Evolutionary conservation across 163 green algal genomes (phyloP).

Genomic region (Prototheca cutis): DNA sequence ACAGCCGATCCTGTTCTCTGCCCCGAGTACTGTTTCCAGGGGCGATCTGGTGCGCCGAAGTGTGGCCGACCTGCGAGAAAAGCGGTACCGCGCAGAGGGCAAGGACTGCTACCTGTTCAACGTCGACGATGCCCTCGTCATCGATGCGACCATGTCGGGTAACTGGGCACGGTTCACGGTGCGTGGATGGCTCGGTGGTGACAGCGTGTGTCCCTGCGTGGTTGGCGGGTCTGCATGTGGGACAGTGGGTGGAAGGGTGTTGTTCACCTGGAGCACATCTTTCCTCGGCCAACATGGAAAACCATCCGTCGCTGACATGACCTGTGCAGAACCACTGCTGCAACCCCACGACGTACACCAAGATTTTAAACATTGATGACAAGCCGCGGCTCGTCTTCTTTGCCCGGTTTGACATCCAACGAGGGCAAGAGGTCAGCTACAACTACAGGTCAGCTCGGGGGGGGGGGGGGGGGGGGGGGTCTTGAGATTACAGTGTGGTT

Average conservation of each 20-base stretch:
- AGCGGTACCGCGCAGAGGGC: slow-evolving; percentile 49
- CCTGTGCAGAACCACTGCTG: slow-evolving; percentile 83
- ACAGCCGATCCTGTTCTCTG: too few relatives aligned
- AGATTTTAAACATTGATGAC: slow-evolving; percentile 59
- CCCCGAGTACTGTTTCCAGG: too few relatives aligned
- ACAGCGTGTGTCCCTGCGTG: too few relatives aligned
- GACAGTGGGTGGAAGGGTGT: too few relatives aligned
- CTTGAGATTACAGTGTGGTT: background rate
- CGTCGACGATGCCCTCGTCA: slow-evolving; percentile 62
- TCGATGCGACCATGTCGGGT: slow-evolving; percentile 78
- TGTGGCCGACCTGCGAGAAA: slow-evolving; percentile 71
- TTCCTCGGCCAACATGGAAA: too few relatives aligned
- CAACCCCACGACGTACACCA: slow-evolving; percentile 75
- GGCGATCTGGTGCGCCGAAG: slow-evolving; percentile 63
- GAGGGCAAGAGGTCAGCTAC: slow-evolving; percentile 80
- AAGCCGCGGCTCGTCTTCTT: slow-evolving; percentile 75
- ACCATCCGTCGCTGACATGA: too few relatives aligned
- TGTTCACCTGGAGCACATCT: too few relatives aligned
- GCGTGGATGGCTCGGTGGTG: too few relatives aligned
- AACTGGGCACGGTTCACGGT: slow-evolving; percentile 78
- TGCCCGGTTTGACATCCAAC: slow-evolving; percentile 57
- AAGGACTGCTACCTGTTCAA: slow-evolving; percentile 83
- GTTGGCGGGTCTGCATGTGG: too few relatives aligned
- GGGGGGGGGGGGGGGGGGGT: background rate
- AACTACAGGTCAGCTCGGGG: slow-evolving; percentile 33